Base-by-base conservation (phyloP, 2,329 filamentous ascomycete species). In the Ophiostoma ulmi region DNA sequence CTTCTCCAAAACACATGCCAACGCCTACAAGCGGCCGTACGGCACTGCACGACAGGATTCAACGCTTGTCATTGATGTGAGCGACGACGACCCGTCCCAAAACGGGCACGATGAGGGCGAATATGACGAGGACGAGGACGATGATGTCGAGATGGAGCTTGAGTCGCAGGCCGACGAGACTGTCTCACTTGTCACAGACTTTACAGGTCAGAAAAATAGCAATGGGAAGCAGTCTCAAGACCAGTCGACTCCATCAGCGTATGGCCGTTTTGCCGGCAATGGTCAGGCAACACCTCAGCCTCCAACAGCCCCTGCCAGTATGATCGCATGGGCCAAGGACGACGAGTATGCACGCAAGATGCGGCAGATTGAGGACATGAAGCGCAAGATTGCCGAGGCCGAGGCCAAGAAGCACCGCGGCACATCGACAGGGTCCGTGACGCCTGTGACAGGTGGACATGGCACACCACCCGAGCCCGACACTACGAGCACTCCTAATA, bases 11-110 rank as follows among this genome's bases (percentile, higher is more conserved):
- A 2, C 44, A 26, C 76, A 79, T 1, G 76, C 80, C 5, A 69
- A 72, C 20, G 70, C 73, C 14, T 75, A 79, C 20, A 91, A 91
- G 75, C 87, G 89, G 67, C 85, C 87, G 4, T 89, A 90, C 75
- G 86, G 86, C 14, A 86, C 89, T 64, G 83, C 82, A 66, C 82
- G 83, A 35, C 81, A 85, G 69, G 84, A 89, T 35, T 84, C 88
- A 68, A 85, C 85, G 2, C 86, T 97, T 69, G 86, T 97, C 55
- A 97, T 97, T 74, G 88, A 96, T 74, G 90, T 96, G 55, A 97
- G 92, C 77, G 94, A 97, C 38, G 86, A 83, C 35, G 83, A 82
- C 7, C 84, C 85, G 39, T 85, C 86, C 44, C 85, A 88, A 68
- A 86, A 22, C 14, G 52, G 44, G 3, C 87, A 89, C 91, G 41